Evolutionary conservation across 495 filamentous ascomycete species (phyloP).

Genomic region (Letharia lupina): DNA sequence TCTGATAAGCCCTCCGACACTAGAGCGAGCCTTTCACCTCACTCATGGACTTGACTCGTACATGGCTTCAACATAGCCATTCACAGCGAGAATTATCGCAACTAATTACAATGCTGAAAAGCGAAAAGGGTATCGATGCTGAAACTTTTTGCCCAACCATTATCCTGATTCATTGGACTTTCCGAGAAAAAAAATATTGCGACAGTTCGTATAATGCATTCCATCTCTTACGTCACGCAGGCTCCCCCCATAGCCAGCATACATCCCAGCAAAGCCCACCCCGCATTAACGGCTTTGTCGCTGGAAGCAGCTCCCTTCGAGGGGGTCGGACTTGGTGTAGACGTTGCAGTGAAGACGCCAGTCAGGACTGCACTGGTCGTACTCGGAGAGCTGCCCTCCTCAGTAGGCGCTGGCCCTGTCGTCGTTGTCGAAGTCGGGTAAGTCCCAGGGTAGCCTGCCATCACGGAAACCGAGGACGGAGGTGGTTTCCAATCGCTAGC

Average conservation of each 20-base stretch:
- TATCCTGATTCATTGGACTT: slow-evolving; percentile 2
- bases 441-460: slow-evolving; percentile 31
- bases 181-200: background rate
- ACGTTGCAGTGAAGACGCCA: slow-evolving; percentile 32
- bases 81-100: background rate
- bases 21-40: background rate
- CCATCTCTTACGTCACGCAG: background rate
- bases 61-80: background rate
- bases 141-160: background rate
- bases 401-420: slow-evolving; percentile 13
- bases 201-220: background rate
- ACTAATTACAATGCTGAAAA: background rate
- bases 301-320: slow-evolving; percentile 20
- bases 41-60: background rate
- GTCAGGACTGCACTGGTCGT: slow-evolving; percentile 28
- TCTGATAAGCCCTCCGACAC: background rate
- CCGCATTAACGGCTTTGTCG: background rate
- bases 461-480: slow-evolving; percentile 24
- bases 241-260: background rate
- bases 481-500: slow-evolving; percentile 35
- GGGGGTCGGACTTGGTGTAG: slow-evolving; percentile 28
- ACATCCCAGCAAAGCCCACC: background rate
- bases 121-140: slow-evolving; percentile 12
- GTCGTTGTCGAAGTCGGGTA: slow-evolving; percentile 24
- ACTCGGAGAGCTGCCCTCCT: slow-evolving; percentile 18